Base-by-base conservation (phyloP, 139 green algal species). In the Chlorella sorokiniana region DNA sequence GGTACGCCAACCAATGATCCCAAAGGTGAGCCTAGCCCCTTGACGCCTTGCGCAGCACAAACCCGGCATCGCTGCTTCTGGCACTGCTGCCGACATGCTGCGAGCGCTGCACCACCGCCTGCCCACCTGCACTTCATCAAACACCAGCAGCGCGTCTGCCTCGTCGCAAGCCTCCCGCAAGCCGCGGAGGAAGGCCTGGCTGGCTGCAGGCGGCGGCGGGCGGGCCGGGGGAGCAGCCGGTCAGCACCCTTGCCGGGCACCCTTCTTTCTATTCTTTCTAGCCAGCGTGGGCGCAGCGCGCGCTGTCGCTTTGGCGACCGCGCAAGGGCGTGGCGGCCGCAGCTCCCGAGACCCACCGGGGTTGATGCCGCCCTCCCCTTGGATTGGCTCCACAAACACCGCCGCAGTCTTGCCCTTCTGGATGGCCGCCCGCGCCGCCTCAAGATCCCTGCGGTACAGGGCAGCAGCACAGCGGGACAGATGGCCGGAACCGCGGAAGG, bases 331-430 rank as follows among this genome's bases (percentile, higher is more conserved):
- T n/a, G n/a, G n/a, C n/a, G n/a, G n/a, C n/a, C n/a, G n/a, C n/a
- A n/a, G n/a, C n/a, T n/a, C n/a, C n/a, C n/a, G n/a, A n/a, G 2
- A 11, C 72, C 27, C 41, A 81, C 76, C 84, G 52, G 93, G 84
- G 64, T 93, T 93, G 74, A 97, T 89, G 63, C 96, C 96, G 63
- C 96, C 95, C 88, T 98, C 95, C 29, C 95, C 95, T 81, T 91
- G 96, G 25, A 99, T 89, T 4, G 97, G 97, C 89, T 99, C 97
- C 80, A 99, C 95, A 89, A 99, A 98, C 68, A 99, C 96, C 0
- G 91, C 95, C 2, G 88, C 90, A 0, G 95, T 99, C 74, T 93
- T 91, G 38, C 95, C 96, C 88, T 88, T 86, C 69, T 88, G 62
- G 42, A 92, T 88, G 11, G 81, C 81, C 2, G 63, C 27, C 0